Evolutionary conservation across 2,329 filamentous ascomycete genomes (phyloP).

Genomic region (Sclerotinia trifoliorum): DNA sequence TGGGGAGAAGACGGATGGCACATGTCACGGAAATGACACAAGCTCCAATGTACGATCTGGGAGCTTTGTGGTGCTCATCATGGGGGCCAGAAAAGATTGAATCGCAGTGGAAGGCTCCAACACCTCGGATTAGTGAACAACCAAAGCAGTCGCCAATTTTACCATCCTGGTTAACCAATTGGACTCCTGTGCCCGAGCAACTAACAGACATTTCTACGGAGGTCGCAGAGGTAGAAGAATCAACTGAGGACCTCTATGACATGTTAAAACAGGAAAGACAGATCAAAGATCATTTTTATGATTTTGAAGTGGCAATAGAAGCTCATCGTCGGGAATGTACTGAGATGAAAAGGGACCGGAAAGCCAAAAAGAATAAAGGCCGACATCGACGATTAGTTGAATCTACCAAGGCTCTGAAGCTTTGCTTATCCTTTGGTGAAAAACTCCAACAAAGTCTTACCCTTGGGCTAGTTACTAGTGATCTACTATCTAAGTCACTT

Average conservation of each 20-base stretch:
- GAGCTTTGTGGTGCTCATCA: constrained; percentile 31
- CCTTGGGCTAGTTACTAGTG: constrained; percentile 29
- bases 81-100: constrained; percentile 32
- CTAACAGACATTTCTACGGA: neutral
- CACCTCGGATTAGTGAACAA: constrained; percentile 22
- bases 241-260: neutral
- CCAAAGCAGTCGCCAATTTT: constrained; percentile 15
- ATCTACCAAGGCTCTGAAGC: constrained; percentile 1
- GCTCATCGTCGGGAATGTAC: neutral
- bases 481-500: constrained; percentile 24
- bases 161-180: constrained; percentile 32
- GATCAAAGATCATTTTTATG: constrained; percentile 23
- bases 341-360: neutral
- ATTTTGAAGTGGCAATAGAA: constrained; percentile 26
- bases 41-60: constrained; percentile 25
- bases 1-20: constrained; percentile 40
- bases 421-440: constrained; percentile 31
- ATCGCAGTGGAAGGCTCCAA: constrained; percentile 40
- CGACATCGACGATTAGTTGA: no score
- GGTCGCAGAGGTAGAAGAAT: neutral
- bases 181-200: constrained; percentile 15
- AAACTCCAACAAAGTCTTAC: constrained; percentile 31
- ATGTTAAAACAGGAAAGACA: neutral
- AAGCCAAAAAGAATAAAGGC: neutral
- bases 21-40: constrained; percentile 32